Conservation (phyloP, 495 filamentous ascomycete genomes). For the Neurospora terricola region DNA sequence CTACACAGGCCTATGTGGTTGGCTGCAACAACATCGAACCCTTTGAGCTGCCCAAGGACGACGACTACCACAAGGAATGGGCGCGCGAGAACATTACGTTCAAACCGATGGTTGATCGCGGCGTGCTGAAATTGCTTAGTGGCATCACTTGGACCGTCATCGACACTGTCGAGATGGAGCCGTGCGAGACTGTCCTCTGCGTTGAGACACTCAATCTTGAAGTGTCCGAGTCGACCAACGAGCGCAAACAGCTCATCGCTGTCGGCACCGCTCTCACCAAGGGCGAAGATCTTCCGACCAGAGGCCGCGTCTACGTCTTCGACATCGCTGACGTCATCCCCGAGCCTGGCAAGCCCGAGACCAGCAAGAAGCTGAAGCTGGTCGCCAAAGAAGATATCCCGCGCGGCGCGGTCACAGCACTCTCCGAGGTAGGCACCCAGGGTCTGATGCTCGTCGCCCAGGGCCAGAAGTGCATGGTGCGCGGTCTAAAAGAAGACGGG, state of each 20-base stretch:
- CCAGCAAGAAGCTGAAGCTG: constrained; percentile 72
- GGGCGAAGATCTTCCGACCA: constrained; percentile 79
- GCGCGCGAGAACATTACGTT: constrained; percentile 52
- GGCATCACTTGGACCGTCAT: constrained; percentile 67
- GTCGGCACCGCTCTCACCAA: constrained; percentile 76
- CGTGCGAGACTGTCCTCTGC: constrained; percentile 66
- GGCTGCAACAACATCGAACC: constrained; percentile 54
- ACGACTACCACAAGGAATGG: constrained; percentile 76
- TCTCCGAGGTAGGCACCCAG: constrained; percentile 83
- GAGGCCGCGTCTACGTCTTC: constrained; percentile 84
- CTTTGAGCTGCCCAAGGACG: constrained; percentile 76
- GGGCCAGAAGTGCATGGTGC: constrained; percentile 94
- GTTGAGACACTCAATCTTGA: constrained; percentile 79
- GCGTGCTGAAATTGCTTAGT: constrained; percentile 62
- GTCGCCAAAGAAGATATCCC: constrained; percentile 77
- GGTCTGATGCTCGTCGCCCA: constrained; percentile 87
- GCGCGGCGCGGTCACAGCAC: constrained; percentile 82
- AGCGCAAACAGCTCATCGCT: constrained; percentile 67
- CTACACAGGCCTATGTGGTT: constrained; percentile 64
- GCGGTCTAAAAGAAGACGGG: constrained; percentile 90
- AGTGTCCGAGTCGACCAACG: constrained; percentile 79
- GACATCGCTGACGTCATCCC: constrained; percentile 86
- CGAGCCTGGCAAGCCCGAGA: constrained; percentile 75
- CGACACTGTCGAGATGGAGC: constrained; percentile 60
- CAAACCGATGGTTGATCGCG: constrained; percentile 56